These are phyloP conservation scores for Suillus weaverae DNA, from an alignment of 768 basidiomycete genomes.

Conservation along the genomic window DNA sequence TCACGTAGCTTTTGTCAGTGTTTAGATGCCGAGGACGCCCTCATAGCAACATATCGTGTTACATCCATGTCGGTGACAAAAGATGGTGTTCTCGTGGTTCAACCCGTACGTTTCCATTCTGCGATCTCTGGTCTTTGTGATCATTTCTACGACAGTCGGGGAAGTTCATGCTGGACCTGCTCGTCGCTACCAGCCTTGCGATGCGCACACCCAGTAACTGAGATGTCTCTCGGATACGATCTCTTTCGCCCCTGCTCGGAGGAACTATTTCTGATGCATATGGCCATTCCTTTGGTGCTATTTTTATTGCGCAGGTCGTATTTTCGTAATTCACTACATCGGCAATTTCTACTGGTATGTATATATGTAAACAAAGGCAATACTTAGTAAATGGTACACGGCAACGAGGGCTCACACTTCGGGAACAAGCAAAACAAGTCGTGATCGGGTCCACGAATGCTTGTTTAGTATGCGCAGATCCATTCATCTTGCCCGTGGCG, in stretches of 20 bases:
- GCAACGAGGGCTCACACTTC: not conserved
- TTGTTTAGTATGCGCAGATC: not conserved
- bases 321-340: not conserved
- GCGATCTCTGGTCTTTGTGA: not conserved
- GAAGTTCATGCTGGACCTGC: constrained; percentile 26
- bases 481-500: not conserved
- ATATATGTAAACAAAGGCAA: not conserved
- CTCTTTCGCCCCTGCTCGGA: not conserved
- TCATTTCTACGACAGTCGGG: constrained; percentile 16
- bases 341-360: not conserved
- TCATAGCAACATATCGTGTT: constrained; percentile 29
- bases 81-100: constrained; percentile 27
- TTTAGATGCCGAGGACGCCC: constrained; percentile 15
- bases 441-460: not conserved
- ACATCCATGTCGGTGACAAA: constrained; percentile 25
- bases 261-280: not conserved
- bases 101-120: constrained; percentile 22
- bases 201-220: constrained; percentile 23
- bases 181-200: constrained; percentile 29
- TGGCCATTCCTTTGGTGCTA: not conserved
- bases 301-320: not conserved
- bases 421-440: not conserved
- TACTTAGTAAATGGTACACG: not conserved
- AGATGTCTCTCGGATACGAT: not conserved
- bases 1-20: constrained; percentile 15